These are phyloP conservation scores for Hyaloscypha finlandica DNA, from an alignment of 495 filamentous ascomycete species.

Conservation along the genomic window DNA sequence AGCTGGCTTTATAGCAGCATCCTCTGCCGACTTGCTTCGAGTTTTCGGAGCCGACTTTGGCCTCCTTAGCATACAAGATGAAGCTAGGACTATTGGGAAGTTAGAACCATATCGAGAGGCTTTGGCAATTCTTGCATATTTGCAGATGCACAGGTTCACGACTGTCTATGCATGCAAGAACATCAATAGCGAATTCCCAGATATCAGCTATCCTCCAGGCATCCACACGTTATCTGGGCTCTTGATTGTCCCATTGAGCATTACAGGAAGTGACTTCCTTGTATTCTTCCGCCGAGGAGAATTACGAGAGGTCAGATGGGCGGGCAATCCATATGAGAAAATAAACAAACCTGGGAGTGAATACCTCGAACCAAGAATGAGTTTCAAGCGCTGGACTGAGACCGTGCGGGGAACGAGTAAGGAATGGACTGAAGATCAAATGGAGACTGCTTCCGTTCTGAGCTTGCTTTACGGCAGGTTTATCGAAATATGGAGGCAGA, in stretches of 20 bases:
- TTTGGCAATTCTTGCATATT: constrained; percentile 80
- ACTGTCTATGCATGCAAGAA: constrained; percentile 79
- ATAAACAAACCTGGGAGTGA: constrained; percentile 63
- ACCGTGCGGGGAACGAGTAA: constrained; percentile 71
- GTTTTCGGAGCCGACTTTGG: constrained; percentile 90
- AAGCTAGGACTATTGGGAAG: constrained; percentile 83
- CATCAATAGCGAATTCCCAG: constrained; percentile 76
- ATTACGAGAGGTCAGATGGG: constrained; percentile 71
- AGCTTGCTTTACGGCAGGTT: constrained; percentile 88
- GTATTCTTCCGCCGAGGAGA: constrained; percentile 87
- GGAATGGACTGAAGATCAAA: constrained; percentile 72
- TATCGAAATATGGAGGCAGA: constrained; percentile 62
- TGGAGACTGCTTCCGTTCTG: constrained; percentile 86
- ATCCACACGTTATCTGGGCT: constrained; percentile 78
- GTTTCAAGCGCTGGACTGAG: constrained; percentile 76
- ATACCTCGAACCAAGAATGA: constrained; percentile 74
- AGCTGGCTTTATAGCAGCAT: constrained; percentile 88
- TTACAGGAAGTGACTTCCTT: constrained; percentile 80
- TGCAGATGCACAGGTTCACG: constrained; percentile 71
- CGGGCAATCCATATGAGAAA: constrained; percentile 91
- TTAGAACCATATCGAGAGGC: constrained; percentile 79
- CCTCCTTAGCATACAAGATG: constrained; percentile 78
- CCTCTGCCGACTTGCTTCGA: constrained; percentile 81
- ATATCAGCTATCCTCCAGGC: constrained; percentile 77
- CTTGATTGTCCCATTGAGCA: constrained; percentile 79